Evolutionary conservation across 352 stramenopile genomes (phyloP).

Genomic region (Pythium aphanidermatum): DNA sequence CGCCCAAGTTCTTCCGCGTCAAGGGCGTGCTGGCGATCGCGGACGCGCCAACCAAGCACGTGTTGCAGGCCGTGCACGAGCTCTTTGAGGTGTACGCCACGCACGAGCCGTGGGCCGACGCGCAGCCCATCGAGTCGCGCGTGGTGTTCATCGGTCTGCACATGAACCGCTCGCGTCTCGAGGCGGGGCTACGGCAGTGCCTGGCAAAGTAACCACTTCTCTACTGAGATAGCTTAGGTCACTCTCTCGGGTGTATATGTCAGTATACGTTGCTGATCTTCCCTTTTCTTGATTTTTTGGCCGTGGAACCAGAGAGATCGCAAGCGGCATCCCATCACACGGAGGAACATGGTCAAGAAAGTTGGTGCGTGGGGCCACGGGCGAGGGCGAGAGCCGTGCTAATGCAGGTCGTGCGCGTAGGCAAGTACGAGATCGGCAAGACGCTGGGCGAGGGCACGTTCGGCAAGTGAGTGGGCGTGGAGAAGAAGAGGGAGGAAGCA

Average conservation of each 20-base stretch:
- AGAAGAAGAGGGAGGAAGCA: background rate
- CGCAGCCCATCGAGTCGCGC: constrained; percentile 23
- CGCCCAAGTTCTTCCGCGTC: constrained; percentile 57
- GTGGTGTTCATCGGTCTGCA: constrained; percentile 74
- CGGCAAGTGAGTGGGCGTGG: constrained; percentile 83
- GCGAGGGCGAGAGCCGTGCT: background rate
- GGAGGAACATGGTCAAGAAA: constrained; percentile 64
- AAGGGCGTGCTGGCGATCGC: constrained; percentile 64
- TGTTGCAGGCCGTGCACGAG: constrained; percentile 79
- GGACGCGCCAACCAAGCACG: constrained; percentile 53
- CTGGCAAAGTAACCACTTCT: constrained; percentile 10
- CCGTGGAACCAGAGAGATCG: no score
- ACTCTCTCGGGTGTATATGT: constrained; percentile 13
- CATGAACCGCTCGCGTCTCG: constrained; percentile 31
- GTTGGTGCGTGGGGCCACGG: constrained; percentile 25
- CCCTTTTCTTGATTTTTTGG: no score
- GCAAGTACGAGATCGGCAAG: constrained; percentile 96
- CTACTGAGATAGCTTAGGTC: constrained; percentile 4
- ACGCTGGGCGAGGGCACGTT: constrained; percentile 96
- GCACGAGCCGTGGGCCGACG: constrained; percentile 41
- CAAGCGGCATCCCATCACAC: no score
- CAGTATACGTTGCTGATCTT: constrained; percentile 18
- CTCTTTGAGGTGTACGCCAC: constrained; percentile 72
- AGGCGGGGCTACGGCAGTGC: constrained; percentile 31
- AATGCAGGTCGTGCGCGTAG: constrained; percentile 22